Percentiles rank a stretch among this genome's conserved stretches.
These are phyloP conservation scores for Pyrenochaeta sp. DNA, from an alignment of 2,329 filamentous ascomycete genomes.

Conservation along the genomic window DNA sequence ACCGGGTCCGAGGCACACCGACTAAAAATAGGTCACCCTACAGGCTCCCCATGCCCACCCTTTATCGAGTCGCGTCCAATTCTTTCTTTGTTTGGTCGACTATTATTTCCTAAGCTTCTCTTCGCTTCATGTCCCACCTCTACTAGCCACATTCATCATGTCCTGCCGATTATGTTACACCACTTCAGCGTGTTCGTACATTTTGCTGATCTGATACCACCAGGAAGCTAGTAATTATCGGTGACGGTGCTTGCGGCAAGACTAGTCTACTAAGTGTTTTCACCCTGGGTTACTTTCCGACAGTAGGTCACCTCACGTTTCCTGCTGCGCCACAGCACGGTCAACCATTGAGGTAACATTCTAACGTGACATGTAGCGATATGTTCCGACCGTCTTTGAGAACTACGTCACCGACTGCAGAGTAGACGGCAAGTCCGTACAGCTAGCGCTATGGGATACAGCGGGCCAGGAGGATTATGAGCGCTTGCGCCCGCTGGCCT, in stretches of 20 bases:
- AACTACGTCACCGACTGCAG: slow-evolving; percentile 99
- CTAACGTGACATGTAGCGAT: slow-evolving; percentile 43
- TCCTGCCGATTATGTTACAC: slow-evolving; percentile 23
- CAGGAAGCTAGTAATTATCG: slow-evolving; percentile 96
- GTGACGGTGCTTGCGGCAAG: slow-evolving; percentile 97
- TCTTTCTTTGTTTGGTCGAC: slow-evolving; percentile 23
- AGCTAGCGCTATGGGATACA: slow-evolving; percentile 99
- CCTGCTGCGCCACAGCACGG: slow-evolving; percentile 20
- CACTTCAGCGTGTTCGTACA: slow-evolving; percentile 10
- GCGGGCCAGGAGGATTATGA: slow-evolving; percentile 99
- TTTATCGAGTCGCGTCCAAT: slow-evolving; percentile 42
- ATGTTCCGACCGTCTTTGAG: slow-evolving; percentile 89
- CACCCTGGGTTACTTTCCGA: slow-evolving; percentile 96
- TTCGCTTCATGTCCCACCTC: slow-evolving; percentile 11
- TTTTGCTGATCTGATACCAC: slow-evolving; percentile 34
- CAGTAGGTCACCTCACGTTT: slow-evolving; percentile 67
- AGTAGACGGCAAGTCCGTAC: slow-evolving; percentile 98
- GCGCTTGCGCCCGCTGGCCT: slow-evolving; percentile 89
- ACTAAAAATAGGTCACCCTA: slow-evolving; percentile 48
- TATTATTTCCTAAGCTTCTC: slow-evolving; percentile 12
- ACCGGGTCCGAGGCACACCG: slow-evolving; percentile 44
- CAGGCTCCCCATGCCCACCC: slow-evolving; percentile 43
- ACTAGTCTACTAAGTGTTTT: slow-evolving; percentile 97
- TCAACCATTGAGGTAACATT: slow-evolving; percentile 19
- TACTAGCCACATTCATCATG: slow-evolving; percentile 17